Evolutionary conservation across 108 stramenopile species (phyloP).

Genomic region (Pseudonitzschia multistriata): DNA sequence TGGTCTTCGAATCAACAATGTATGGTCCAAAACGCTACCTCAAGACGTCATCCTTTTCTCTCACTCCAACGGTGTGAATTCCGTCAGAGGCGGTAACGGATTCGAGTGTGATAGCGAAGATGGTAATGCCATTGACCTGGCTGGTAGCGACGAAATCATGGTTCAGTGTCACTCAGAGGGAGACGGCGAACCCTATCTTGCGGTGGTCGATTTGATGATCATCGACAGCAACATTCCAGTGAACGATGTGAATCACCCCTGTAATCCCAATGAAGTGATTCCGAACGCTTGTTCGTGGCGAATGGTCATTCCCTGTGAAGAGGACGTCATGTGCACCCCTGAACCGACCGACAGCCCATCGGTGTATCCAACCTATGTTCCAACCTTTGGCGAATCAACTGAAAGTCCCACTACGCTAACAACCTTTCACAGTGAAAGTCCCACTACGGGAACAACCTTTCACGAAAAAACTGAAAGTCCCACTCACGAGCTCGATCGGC

Average conservation of each 20-base stretch:
- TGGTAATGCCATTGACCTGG: not conserved
- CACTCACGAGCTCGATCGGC: not conserved
- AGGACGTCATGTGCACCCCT: not conserved
- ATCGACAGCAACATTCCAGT: not conserved
- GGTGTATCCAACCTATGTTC: not conserved
- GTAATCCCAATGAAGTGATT: not conserved
- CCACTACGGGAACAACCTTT: not conserved
- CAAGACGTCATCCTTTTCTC: not conserved
- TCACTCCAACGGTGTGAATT: not conserved
- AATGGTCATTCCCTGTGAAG: not conserved
- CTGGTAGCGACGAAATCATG: not conserved
- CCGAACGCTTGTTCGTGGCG: slow-evolving; percentile 1
- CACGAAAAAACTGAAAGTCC: not conserved
- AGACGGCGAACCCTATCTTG: not conserved
- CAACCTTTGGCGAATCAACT: not conserved
- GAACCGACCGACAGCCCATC: slow-evolving; percentile 1
- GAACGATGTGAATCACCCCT: not conserved
- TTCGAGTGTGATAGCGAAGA: not conserved
- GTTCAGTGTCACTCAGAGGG: not conserved
- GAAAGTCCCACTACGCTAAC: not conserved
- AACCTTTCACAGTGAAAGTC: not conserved
- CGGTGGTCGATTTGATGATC: not conserved
- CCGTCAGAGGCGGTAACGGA: not conserved
- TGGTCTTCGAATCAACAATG: not conserved
- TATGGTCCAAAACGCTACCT: not conserved